Evolutionary conservation across 139 green algal species (phyloP), one percentile per base, ranked within the genome.

Genomic region (Limnomonas spitsbergensis): DNA sequence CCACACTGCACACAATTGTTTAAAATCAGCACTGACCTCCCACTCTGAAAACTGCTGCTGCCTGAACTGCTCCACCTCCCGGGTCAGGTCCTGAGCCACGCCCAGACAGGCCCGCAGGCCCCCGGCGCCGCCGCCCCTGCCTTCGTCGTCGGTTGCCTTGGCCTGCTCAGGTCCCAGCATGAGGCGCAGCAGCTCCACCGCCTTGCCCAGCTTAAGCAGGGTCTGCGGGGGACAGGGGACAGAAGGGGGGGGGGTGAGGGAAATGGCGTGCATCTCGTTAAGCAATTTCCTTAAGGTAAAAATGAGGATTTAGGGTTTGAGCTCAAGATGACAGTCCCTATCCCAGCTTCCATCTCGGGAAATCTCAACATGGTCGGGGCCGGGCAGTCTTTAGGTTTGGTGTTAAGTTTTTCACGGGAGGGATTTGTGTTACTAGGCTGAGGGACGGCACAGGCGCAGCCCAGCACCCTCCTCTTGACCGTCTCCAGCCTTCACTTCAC

Each of bases 1-100:
- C 69, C 53, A 88, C 86, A 53, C 83, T 76, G 3, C n/a, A 9
- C 9, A 9, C 6, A 9, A 9, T 54, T 54, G 42, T 27, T 54
- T 9, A 36, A 32, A 24, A 70, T 32, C 56, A 7, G 9, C 29
- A 9, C 56, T 70, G 7, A 70, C 56, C 56, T 70, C 56, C 56
- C 56, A 70, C 14, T 24, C 24, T 81, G 40, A 4, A n/a, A 89
- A 91, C 40, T 77, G 47, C 26, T 85, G 38, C 14, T 87, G 79
- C 42, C 73, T 86, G 56, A 86, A 80, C 24, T 32, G 40, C 29
- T 89, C 81, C 26, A 90, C 69, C 53, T 89, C 86, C 66, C 83
- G 77, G 3, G 68, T n/a, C 36, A 92, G 69, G 34, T 85, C 68
- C 27, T 54, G 35, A 1, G 83, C 81, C 39, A 88, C 82, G 29